A percentile compares a stretch with the other conserved stretches of the same genome.
These are phyloP conservation scores for Aspergillus novoparasiticus DNA, from an alignment of 2,329 filamentous ascomycete species.

Conservation along the genomic window DNA sequence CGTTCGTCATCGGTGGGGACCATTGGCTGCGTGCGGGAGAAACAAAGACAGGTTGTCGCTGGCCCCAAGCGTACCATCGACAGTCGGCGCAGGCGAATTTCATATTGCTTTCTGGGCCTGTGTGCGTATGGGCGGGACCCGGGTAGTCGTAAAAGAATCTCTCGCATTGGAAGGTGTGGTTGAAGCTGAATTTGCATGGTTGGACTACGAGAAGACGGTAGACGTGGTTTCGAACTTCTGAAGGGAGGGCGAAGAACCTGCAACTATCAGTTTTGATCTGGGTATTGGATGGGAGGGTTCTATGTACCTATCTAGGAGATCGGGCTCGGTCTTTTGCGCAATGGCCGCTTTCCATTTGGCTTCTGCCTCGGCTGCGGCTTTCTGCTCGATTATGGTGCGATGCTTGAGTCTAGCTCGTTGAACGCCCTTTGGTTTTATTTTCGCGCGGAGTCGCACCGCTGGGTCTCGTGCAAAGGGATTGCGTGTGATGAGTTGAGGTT, in stretches of 20 bases:
- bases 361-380: background rate
- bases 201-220: slow-evolving; percentile 16
- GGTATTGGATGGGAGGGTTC: too few species aligned
- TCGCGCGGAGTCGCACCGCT: background rate
- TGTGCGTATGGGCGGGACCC: background rate
- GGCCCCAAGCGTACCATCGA: background rate
- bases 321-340: background rate
- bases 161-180: background rate
- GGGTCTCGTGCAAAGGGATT: background rate
- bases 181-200: slow-evolving; percentile 17
- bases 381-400: background rate
- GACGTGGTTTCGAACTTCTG: slow-evolving; percentile 13
- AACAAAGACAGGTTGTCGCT: background rate
- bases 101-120: background rate
- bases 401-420: background rate
- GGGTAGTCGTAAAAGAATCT: background rate
- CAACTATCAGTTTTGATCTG: background rate
- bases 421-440: background rate
- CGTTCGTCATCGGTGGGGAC: slow-evolving; percentile 9
- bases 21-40: slow-evolving; percentile 20
- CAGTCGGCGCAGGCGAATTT: background rate
- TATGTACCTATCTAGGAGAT: background rate
- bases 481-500: background rate
- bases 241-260: slow-evolving; percentile 17
- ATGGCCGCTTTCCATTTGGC: background rate